Evolutionary conservation across 108 stramenopile species (phyloP).

Genomic region (Nitzschia inconspicua): DNA sequence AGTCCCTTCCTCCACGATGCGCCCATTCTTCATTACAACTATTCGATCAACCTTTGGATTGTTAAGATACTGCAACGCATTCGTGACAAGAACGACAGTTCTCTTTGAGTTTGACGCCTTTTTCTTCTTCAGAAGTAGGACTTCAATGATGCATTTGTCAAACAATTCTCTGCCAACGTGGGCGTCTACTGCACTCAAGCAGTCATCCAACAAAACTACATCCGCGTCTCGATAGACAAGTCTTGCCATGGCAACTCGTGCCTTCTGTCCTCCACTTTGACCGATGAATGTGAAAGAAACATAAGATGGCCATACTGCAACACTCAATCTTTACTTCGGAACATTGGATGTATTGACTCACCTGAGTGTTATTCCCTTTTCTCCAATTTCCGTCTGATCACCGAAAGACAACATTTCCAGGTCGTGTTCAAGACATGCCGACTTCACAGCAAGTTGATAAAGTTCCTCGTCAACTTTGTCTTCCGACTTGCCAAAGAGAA

Average conservation of each 20-base stretch:
- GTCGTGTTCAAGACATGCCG: conserved; percentile 75
- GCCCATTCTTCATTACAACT: conserved; percentile 74
- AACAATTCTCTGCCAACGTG: conserved; percentile 92
- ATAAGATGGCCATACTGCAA: no score
- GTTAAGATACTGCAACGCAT: conserved; percentile 86
- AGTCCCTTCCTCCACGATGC: conserved; percentile 79
- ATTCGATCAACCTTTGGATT: conserved; percentile 67
- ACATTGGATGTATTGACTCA: conserved; percentile 15
- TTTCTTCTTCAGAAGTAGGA: conserved; percentile 35
- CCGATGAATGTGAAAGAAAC: no score
- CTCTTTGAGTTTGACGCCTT: conserved; percentile 24
- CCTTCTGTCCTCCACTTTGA: conserved; percentile 92
- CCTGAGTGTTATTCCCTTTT: conserved; percentile 47
- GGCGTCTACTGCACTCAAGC: conserved; percentile 91
- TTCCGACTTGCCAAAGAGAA: conserved; percentile 27
- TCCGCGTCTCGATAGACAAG: conserved; percentile 91
- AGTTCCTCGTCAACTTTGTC: conserved; percentile 44
- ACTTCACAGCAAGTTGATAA: conserved; percentile 63
- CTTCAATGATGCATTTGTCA: conserved; percentile 79
- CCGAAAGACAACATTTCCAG: conserved; percentile 68
- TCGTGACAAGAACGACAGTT: conserved; percentile 88
- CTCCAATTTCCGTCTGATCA: conserved; percentile 95
- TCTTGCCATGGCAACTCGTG: conserved; percentile 94
- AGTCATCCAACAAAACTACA: conserved; percentile 91
- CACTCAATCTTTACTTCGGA: no score